Evolutionary conservation across 306 rosid species (phyloP).

Genomic region (Gleditsia sinensis): DNA sequence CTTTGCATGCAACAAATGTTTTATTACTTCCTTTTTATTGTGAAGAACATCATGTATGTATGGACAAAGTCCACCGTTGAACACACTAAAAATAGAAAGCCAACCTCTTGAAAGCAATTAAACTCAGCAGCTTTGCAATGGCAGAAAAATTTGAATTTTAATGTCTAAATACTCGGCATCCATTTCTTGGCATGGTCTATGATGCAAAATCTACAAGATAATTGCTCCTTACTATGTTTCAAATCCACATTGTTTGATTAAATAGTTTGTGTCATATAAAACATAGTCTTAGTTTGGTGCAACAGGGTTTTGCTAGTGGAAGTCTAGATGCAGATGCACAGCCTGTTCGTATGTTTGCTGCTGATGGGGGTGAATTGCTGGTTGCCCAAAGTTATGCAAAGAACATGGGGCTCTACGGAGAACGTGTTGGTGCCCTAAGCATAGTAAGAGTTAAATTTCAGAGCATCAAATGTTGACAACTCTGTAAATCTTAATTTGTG

Average conservation of each 20-base stretch:
- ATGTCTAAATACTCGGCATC: not conserved
- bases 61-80: constrained; percentile 1
- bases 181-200: not conserved
- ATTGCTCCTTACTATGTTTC: constrained; percentile 4
- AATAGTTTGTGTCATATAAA: not conserved
- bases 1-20: constrained; percentile 26
- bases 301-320: constrained; percentile 97
- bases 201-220: not conserved
- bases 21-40: not conserved
- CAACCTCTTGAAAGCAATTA: constrained; percentile 10
- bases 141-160: not conserved
- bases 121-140: not conserved
- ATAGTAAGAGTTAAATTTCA: constrained; percentile 59
- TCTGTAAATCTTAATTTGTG: not conserved
- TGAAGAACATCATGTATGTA: constrained; percentile 6
- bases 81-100: not conserved
- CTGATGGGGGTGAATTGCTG: constrained; percentile 94
- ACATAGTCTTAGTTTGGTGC: constrained; percentile 1
- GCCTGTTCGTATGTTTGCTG: constrained; percentile 85
- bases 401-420: constrained; percentile 97
- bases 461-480: constrained; percentile 19
- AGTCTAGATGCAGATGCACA: constrained; percentile 91
- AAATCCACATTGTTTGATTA: not conserved
- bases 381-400: constrained; percentile 96
- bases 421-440: constrained; percentile 97